These are phyloP conservation scores for Ogataea thermomethanolica DNA, from an alignment of 805 yeast species.

Conservation along the genomic window DNA sequence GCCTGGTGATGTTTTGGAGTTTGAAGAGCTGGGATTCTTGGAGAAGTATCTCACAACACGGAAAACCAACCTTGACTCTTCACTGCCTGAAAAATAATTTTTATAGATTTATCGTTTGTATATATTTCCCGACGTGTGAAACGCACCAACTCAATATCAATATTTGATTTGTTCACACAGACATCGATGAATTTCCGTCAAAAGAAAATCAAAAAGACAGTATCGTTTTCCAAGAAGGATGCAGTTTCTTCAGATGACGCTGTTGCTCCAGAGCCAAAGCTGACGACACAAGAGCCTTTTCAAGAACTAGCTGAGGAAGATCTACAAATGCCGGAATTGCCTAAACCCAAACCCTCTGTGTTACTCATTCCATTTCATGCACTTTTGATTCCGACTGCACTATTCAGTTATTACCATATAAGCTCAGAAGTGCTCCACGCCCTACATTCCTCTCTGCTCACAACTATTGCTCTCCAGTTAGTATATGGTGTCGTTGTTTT, in stretches of 20 bases:
- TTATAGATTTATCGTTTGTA: conserved; percentile 6
- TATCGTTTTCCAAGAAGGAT: conserved; percentile 23
- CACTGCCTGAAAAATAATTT: conserved; percentile 14
- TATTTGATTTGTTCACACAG: background rate
- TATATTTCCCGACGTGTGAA: conserved; percentile 3
- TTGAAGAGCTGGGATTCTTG: conserved; percentile 45
- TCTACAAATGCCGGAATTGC: conserved; percentile 8
- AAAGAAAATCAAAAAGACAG: conserved; percentile 27
- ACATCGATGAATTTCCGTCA: conserved; percentile 4
- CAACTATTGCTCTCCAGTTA: conserved; percentile 35
- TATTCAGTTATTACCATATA: conserved; percentile 34
- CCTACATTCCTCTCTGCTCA: conserved; percentile 28
- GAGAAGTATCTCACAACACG: conserved; percentile 45
- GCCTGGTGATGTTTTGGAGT: conserved; percentile 58
- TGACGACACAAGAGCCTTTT: background rate
- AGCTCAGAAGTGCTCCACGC: conserved; percentile 27
- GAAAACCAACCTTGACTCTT: conserved; percentile 32
- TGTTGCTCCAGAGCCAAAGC: background rate
- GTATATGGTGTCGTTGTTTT: conserved; percentile 34
- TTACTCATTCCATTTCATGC: conserved; percentile 33
- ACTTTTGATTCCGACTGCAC: conserved; percentile 22
- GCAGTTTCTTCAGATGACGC: conserved; percentile 20
- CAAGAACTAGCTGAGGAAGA: background rate
- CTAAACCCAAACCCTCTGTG: conserved; percentile 16
- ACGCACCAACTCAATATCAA: background rate